Base-by-base conservation (phyloP, 768 basidiomycete species). In the Lactarius deliciosus region DNA sequence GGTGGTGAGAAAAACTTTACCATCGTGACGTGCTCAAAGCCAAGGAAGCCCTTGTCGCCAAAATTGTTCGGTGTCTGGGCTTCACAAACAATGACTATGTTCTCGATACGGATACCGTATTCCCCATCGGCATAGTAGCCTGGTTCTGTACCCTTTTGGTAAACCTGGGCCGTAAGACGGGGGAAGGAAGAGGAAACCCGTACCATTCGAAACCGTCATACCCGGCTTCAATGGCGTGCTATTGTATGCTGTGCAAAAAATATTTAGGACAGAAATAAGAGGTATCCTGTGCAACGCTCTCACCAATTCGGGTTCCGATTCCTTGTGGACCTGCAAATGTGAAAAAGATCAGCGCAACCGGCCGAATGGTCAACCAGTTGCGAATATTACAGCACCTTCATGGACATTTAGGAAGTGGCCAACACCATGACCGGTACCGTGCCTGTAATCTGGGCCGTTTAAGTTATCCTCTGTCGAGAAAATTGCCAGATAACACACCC, bases 381-480 rank as follows among this genome's bases (percentile, higher is more conserved):
- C n/a, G n/a, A 45, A 30, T 25, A 25, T 0, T 41, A 36, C 65
- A 45, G 41, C 66, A 79, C 80, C 81, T 82, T 98, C 95, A 72
- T 98, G 96, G 0, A 98, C 96, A 68, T 97, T 97, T 62, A 98
- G 77, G 79, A 90, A 98, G 70, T 92, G 89, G 0, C 96, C 96
- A 38, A 99, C 91, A 40, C 97, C 96, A 72, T 98, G 96, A 0
- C 94, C 94, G 25, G 96, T 97, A 5, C 93, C 92, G 68, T 97
- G 95, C 66, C 94, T 90, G 61, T 87, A 89, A 73, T 88, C 87
- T 88, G 64, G 30, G 59, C 10, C 53, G 43, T 45, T 38, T 30
- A 50, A 45, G 67, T 41, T 22, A 54, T 10, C 16, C 13, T 28
- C 55, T 13, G 38, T 38, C 41, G 38, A 45, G 32, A 64, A 58